Evolutionary conservation across 116 monocot species (phyloP), one percentile per base, ranked within the genome.

Genomic region (Iris pallida): DNA sequence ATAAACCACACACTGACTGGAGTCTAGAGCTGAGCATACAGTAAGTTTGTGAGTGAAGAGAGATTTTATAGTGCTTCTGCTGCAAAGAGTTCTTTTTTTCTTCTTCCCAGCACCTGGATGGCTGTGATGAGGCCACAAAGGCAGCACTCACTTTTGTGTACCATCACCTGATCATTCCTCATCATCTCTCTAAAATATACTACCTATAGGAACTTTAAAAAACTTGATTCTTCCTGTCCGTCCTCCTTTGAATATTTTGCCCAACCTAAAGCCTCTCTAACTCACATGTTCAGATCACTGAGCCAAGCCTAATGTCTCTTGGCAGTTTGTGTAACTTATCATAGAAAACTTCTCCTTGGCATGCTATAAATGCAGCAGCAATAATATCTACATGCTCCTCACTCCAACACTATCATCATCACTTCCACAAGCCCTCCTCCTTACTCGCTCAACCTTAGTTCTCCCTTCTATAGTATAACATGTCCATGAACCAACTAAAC

Each of bases 321-420:
- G 70, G 64, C 77, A 59, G 55, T 71, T 71, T 78, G 57, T 70
- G 14, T 16, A 46, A 69, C 5, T 54, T 15, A 12, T 41, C 41
- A 20, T 64, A 15, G 45, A 64, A 47, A 47, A 45, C 11, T 60
- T 61, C 20, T 55, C 16, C 64, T 66, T 53, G 52, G 48, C 45
- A 45, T 65, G 57, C 69, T 76, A 84, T 79, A 84, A 76, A 81
- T 81, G 71, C 85, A 76, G n/a, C 49, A 61, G 55, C 63, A 65
- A 63, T 73, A 70, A 70, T 46, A 68, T 73, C 57, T 78, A 65
- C 81, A 71, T 78, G 71, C 69, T 72, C 64, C 80, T 76, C 76
- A 63, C 59, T 48, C 73, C 73, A 61, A 40, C 6, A 52, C 19
- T 18, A 48, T 20, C 65, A 65, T 13, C 65, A 49, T 48, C 54